phyloP scores from a whole-genome alignment of 2,329 filamentous ascomycete genomes.

The Penicillium sp. region DNA sequence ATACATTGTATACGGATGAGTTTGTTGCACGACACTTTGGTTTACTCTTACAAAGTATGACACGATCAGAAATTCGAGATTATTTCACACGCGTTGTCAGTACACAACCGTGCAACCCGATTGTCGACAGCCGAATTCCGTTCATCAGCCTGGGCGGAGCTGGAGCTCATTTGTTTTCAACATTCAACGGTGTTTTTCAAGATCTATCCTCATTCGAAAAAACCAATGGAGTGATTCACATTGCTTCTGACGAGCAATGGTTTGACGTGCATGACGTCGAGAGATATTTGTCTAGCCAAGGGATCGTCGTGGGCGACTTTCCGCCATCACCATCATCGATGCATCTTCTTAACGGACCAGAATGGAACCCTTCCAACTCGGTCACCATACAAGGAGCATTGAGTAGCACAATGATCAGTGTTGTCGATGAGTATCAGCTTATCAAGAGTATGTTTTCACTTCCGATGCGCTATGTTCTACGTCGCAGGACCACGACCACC shows the following conservation, averaged over 20 bases:
- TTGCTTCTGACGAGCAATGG: conserved; percentile 19
- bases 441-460: neutral
- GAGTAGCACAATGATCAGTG: neutral
- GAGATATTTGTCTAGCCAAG: conserved; percentile 14
- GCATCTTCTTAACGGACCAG: neutral
- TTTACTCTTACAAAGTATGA: conserved; percentile 8
- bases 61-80: conserved; percentile 11
- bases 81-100: conserved; percentile 20
- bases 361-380: neutral
- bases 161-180: conserved; percentile 9
- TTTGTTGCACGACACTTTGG: conserved; percentile 14
- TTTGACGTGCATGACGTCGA: conserved; percentile 24
- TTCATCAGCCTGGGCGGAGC: conserved; percentile 17
- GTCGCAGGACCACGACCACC: neutral
- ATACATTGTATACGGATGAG: conserved; percentile 4
- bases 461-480: too few relatives aligned
- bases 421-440: conserved; percentile 2
- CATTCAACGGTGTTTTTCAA: neutral
- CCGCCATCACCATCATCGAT: neutral
- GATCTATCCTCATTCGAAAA: conserved; percentile 5
- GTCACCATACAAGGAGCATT: neutral
- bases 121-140: conserved; percentile 14
- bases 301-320: conserved; percentile 1
- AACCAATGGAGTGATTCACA: conserved; percentile 12
- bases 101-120: conserved; percentile 13